These are phyloP conservation scores for Linderina pennispora DNA, from an alignment of 192 early-diverging fungal genomes.

Conservation along the genomic window DNA sequence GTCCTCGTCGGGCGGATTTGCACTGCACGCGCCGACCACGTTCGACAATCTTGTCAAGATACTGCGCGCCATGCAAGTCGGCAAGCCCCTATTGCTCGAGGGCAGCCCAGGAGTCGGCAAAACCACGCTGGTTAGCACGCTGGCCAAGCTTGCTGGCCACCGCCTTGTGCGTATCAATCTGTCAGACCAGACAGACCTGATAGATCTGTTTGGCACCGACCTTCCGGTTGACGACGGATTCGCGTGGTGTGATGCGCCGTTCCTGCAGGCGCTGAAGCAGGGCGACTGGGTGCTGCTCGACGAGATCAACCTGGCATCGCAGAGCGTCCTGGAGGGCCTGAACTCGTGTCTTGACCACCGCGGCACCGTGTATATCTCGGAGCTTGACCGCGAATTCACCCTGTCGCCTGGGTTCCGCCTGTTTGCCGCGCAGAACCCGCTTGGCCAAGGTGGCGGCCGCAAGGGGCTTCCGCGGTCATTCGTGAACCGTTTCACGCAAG, in stretches of 20 bases:
- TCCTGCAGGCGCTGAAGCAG: slow-evolving; percentile 89
- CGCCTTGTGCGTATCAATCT: slow-evolving; percentile 91
- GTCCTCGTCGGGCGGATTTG: slow-evolving; percentile 58
- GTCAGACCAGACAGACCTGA: slow-evolving; percentile 97
- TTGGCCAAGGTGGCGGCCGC: slow-evolving; percentile 93
- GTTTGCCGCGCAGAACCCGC: slow-evolving; percentile 97
- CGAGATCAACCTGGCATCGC: slow-evolving; percentile 97
- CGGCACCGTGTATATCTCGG: slow-evolving; percentile 91
- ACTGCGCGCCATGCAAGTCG: slow-evolving; percentile 83
- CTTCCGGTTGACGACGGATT: slow-evolving; percentile 86
- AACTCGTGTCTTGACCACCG: slow-evolving; percentile 99
- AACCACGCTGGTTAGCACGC: slow-evolving; percentile 77
- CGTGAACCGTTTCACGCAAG: slow-evolving; percentile 94
- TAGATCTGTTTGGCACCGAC: slow-evolving; percentile 98
- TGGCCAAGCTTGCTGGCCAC: slow-evolving; percentile 78
- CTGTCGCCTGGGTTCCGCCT: slow-evolving; percentile 80
- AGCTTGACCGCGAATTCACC: slow-evolving; percentile 83
- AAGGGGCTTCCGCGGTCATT: slow-evolving; percentile 98
- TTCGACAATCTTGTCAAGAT: slow-evolving; percentile 78
- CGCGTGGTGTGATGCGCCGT: slow-evolving; percentile 97
- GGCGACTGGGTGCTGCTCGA: slow-evolving; percentile 98
- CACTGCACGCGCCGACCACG: slow-evolving; percentile 88
- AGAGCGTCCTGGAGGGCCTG: slow-evolving; percentile 96
- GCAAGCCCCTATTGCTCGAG: slow-evolving; percentile 90
- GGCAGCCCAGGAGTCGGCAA: slow-evolving; percentile 98